phyloP scores from a whole-genome alignment of 148 eudicot genomes.

The Silene conica region DNA sequence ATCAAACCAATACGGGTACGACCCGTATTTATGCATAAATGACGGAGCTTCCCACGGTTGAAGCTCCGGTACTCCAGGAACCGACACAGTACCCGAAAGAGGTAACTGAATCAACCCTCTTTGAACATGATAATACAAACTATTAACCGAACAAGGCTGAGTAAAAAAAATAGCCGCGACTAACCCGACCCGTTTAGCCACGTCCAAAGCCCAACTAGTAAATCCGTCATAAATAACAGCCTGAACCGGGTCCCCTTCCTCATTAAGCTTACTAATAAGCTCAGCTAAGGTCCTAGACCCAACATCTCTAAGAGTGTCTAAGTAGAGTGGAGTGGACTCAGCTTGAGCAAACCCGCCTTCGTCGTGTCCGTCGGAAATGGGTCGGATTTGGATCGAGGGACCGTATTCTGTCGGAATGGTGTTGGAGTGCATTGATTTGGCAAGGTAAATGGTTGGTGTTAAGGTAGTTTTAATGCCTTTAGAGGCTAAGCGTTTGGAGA shows the following conservation, averaged over 20 bases:
- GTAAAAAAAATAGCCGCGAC: conserved; percentile 43
- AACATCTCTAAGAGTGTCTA: conserved; percentile 20
- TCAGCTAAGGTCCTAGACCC: conserved; percentile 34
- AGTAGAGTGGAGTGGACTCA: conserved; percentile 25
- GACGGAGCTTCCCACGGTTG: conserved; percentile 38
- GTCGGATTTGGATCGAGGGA: conserved; percentile 27
- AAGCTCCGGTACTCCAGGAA: conserved; percentile 46
- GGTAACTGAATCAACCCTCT: conserved; percentile 37
- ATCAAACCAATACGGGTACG: conserved; percentile 27
- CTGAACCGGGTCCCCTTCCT: conserved; percentile 23
- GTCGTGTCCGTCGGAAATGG: conserved; percentile 52
- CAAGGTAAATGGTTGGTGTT: conserved; percentile 24
- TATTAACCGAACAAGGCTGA: conserved; percentile 48
- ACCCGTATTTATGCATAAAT: conserved; percentile 25
- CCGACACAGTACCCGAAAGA: conserved; percentile 25
- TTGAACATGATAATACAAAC: conserved; percentile 46
- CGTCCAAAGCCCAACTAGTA: conserved; percentile 47
- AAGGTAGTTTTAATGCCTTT: conserved; percentile 40
- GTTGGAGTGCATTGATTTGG: conserved; percentile 32
- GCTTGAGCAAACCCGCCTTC: conserved; percentile 34
- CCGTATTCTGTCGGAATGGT: conserved; percentile 12
- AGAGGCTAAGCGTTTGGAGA: conserved; percentile 43
- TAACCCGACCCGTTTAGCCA: conserved; percentile 35
- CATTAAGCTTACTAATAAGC: conserved; percentile 26
- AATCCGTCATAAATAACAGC: conserved; percentile 50